Evolutionary conservation across 129 eudicot species (phyloP), one percentile per base, ranked within the genome.

Genomic region (Gnaphalium uliginosum): DNA sequence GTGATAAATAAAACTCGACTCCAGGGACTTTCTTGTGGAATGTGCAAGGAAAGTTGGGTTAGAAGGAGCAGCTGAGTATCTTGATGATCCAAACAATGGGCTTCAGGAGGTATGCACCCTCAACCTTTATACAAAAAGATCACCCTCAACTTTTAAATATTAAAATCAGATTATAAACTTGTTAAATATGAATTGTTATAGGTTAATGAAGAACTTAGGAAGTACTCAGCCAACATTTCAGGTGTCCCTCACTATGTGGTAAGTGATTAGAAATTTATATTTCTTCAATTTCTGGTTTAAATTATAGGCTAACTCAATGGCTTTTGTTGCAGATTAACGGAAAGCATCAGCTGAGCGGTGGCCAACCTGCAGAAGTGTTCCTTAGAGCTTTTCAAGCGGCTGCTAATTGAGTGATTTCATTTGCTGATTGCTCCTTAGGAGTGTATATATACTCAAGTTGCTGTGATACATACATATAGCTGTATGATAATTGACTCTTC

Each of bases 211-310:
- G 97, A 89, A 77, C 82, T 94, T 37, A 76, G 80, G 85, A 78
- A 85, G 78, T 73, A 84, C 68, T 91, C 99, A 0, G 63, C 87
- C 43, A 67, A 84, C 73, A 82, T 94, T 22, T 75, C 76, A 5
- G 93, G 99, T 46, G 99, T 94, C 69, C 99, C 99, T 22, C 62
- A 89, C 73, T 94, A 77, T 76, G 89, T 81, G 90, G 99, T 94
- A 82, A 74, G 93, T 74, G 29, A 66, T 30, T n/a, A 3, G n/a
- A 32, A 43, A 62, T 10, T 25, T 67, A 71, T 19, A 29, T 76
- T 8, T 71, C 57, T 41, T 14, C 39, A 74, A 51, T 22, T 74
- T 76, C 11, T n/a, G 57, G 57, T 60, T 65, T 76, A 54, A 35
- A 30, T 22, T 54, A 39, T 0, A 58, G 70, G 24, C 78, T 29